Percentiles rank a stretch among this genome's conserved stretches.
These are phyloP conservation scores for Phaffomyces opuntiae DNA, from an alignment of 805 yeast species.

Conservation along the genomic window DNA sequence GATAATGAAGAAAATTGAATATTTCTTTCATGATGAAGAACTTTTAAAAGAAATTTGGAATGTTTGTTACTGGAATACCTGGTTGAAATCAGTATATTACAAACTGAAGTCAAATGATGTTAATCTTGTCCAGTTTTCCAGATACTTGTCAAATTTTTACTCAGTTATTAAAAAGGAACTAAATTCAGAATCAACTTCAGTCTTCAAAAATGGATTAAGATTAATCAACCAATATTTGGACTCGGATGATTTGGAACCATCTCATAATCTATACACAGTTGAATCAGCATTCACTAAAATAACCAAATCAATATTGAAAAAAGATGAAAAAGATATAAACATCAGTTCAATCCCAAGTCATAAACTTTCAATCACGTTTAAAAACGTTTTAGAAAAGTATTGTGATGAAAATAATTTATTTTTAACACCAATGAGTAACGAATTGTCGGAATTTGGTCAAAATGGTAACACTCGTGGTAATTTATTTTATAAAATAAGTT, in stretches of 20 bases:
- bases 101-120: conserved; percentile 6
- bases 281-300: not conserved
- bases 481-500: conserved; percentile 36
- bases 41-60: conserved; percentile 22
- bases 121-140: not conserved
- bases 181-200: conserved; percentile 4
- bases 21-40: conserved; percentile 8
- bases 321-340: not conserved
- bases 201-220: conserved; percentile 15
- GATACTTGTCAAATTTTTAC: conserved; percentile 20
- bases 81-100: conserved; percentile 11
- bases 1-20: conserved; percentile 13
- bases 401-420: conserved; percentile 45
- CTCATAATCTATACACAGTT: not conserved
- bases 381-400: conserved; percentile 56
- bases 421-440: conserved; percentile 12
- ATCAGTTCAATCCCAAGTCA: conserved; percentile 29
- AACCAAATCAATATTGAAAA: not conserved
- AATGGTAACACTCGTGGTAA: conserved; percentile 11
- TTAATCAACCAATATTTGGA: conserved; percentile 25
- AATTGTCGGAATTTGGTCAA: conserved; percentile 27
- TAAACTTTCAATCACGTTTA: conserved; percentile 42
- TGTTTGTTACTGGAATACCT: conserved; percentile 29
- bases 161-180: not conserved
- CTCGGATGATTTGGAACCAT: not conserved